Conservation (phyloP, 78 protist genomes). For the Dictyostelium citrinum region DNA sequence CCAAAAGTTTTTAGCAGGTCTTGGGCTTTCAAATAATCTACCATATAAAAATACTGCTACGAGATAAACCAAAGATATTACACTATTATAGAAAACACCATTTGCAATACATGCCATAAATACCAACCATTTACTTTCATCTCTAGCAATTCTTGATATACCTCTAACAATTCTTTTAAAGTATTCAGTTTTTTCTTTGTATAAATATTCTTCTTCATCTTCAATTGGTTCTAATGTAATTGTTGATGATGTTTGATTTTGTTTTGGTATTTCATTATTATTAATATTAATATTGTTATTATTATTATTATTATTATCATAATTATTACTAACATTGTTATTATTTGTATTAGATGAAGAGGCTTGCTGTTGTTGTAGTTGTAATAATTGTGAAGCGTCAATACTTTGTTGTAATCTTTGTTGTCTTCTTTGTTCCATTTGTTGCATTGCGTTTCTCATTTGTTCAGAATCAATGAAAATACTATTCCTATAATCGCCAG, state of each 20-base stretch:
- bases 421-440: slow-evolving; percentile 11
- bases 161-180: slow-evolving; percentile 42
- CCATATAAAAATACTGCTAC: slow-evolving; percentile 40
- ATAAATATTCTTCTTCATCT: not conserved
- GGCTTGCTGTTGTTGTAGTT: not conserved
- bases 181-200: not conserved
- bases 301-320: not conserved
- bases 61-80: slow-evolving; percentile 20
- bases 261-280: not conserved
- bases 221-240: not conserved
- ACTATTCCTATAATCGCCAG: slow-evolving; percentile 14
- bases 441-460: not conserved
- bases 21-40: slow-evolving; percentile 54
- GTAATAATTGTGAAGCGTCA: not conserved
- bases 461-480: slow-evolving; percentile 38
- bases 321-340: no score
- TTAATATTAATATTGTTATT: not conserved
- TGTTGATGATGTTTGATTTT: not conserved
- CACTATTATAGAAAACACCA: slow-evolving; percentile 29
- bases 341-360: not conserved
- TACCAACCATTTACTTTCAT: slow-evolving; percentile 64
- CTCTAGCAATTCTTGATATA: slow-evolving; percentile 32
- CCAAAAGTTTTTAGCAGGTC: slow-evolving; percentile 67
- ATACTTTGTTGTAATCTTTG: slow-evolving; percentile 2
- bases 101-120: slow-evolving; percentile 43